A percentile compares a stretch with the other conserved stretches of the same genome.
phyloP scores from a whole-genome alignment of 495 filamentous ascomycete genomes.

The Podospora didyma region DNA sequence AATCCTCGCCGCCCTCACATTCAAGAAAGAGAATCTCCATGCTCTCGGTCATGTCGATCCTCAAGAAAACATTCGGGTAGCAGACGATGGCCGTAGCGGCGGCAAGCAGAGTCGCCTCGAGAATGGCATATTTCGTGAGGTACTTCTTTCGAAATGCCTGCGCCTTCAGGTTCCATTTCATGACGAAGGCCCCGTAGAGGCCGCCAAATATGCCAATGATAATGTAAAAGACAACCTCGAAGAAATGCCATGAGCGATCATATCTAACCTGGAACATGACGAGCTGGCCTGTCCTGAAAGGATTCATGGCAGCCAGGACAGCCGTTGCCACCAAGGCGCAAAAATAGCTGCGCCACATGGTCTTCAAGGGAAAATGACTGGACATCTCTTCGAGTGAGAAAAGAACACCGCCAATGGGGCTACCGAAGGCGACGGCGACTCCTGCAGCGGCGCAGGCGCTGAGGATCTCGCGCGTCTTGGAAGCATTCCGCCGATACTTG shows the following conservation, averaged over 20 bases:
- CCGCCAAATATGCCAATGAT: conserved; percentile 91
- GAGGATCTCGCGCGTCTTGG: conserved; percentile 91
- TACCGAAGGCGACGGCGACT: conserved; percentile 94
- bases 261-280: conserved; percentile 99
- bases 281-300: conserved; percentile 94
- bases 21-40: conserved; percentile 97
- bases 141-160: conserved; percentile 96
- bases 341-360: conserved; percentile 97
- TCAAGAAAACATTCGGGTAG: conserved; percentile 92
- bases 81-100: conserved; percentile 82
- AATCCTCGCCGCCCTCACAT: conserved; percentile 90
- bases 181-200: conserved; percentile 93
- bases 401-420: conserved; percentile 92
- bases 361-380: conserved; percentile 96
- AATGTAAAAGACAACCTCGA: conserved; percentile 90
- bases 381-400: conserved; percentile 99
- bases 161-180: conserved; percentile 93
- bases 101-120: conserved; percentile 85
- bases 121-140: conserved; percentile 74
- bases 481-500: conserved; percentile 89
- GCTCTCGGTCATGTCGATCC: conserved; percentile 98
- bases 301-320: conserved; percentile 93
- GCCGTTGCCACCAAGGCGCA: conserved; percentile 95
- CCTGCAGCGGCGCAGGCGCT: conserved; percentile 93
- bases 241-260: conserved; percentile 96